A percentile compares a stretch with the other conserved stretches of the same genome.
Conservation (phyloP, 768 basidiomycete species). For the Xerocomellus dryophilus region DNA sequence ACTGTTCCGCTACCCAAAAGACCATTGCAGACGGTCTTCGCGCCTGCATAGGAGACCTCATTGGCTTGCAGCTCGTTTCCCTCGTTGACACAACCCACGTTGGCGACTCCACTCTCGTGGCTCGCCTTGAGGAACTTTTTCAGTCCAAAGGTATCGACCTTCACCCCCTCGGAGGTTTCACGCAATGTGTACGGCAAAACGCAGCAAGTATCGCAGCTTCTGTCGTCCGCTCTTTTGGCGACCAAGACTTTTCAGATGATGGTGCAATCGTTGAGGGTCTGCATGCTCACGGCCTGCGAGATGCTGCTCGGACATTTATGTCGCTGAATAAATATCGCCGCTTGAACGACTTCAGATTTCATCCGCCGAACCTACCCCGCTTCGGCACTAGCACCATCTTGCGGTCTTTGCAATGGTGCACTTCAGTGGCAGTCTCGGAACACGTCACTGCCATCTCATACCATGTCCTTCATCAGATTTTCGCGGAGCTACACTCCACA, state of each 20-base stretch:
- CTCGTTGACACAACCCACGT: conserved; percentile 37
- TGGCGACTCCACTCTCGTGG: conserved; percentile 17
- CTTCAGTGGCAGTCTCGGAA: conserved; percentile 37
- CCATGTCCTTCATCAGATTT: conserved; percentile 72
- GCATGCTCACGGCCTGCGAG: conserved; percentile 32
- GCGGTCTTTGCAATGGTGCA: conserved; percentile 60
- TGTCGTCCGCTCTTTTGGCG: conserved; percentile 61
- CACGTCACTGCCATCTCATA: conserved; percentile 62
- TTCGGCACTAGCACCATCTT: conserved; percentile 51
- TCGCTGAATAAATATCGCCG: conserved; percentile 52
- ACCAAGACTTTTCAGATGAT: conserved; percentile 56
- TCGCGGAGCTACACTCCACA: conserved; percentile 60
- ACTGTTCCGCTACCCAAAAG: conserved; percentile 61
- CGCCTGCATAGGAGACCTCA: conserved; percentile 66
- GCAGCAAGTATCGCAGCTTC: conserved; percentile 57
- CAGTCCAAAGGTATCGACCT: conserved; percentile 32
- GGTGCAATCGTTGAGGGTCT: conserved; percentile 52
- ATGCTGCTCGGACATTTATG: conserved; percentile 45
- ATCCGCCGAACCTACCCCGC: conserved; percentile 65
- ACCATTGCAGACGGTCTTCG: conserved; percentile 48
- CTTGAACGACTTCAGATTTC: conserved; percentile 45
- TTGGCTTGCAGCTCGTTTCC: conserved; percentile 58
- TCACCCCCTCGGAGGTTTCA: conserved; percentile 32
- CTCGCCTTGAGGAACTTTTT: conserved; percentile 37
- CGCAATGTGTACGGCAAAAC: conserved; percentile 38